These are phyloP conservation scores for Hammondia hammondi DNA, from an alignment of 169 alveolate genomes.

Conservation along the genomic window DNA sequence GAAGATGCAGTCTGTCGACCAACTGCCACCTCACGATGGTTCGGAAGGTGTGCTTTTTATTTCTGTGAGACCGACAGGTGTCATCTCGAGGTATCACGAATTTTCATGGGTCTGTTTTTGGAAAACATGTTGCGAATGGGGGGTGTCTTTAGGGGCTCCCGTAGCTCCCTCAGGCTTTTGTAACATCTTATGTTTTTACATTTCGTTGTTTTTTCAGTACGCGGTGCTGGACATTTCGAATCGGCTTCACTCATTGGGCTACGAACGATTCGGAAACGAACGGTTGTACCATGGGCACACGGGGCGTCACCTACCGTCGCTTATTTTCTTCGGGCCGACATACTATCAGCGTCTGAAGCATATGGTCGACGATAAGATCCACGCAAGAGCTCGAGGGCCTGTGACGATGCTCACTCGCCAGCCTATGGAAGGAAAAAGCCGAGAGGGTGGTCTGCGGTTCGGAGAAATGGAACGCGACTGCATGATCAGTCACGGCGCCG, in stretches of 20 bases:
- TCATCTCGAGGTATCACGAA: too few species aligned
- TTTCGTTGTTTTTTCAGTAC: constrained; percentile 70
- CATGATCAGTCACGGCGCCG: constrained; percentile 99
- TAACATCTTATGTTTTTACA: neutral
- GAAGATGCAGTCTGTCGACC: too few species aligned
- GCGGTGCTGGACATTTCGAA: constrained; percentile 97
- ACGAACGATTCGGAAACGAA: constrained; percentile 97
- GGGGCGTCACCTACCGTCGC: constrained; percentile 75
- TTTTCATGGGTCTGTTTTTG: too few species aligned
- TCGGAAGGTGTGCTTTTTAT: too few species aligned
- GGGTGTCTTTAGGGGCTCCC: neutral
- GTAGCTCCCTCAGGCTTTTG: neutral
- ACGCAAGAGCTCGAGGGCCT: constrained; percentile 98
- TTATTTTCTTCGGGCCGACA: constrained; percentile 99
- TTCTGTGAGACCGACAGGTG: too few species aligned
- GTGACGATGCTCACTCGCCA: constrained; percentile 98
- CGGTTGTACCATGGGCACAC: constrained; percentile 90
- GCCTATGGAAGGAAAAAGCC: constrained; percentile 98
- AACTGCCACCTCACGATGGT: too few species aligned
- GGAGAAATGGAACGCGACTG: constrained; percentile 99
- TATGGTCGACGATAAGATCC: constrained; percentile 99
- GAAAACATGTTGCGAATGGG: too few species aligned
- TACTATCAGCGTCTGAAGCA: constrained; percentile 99
- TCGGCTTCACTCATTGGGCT: constrained; percentile 96
- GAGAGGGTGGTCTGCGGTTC: constrained; percentile 90